Evolutionary conservation across 2,329 filamentous ascomycete genomes (phyloP).

Genomic region (Cladophialophora bantiana): DNA sequence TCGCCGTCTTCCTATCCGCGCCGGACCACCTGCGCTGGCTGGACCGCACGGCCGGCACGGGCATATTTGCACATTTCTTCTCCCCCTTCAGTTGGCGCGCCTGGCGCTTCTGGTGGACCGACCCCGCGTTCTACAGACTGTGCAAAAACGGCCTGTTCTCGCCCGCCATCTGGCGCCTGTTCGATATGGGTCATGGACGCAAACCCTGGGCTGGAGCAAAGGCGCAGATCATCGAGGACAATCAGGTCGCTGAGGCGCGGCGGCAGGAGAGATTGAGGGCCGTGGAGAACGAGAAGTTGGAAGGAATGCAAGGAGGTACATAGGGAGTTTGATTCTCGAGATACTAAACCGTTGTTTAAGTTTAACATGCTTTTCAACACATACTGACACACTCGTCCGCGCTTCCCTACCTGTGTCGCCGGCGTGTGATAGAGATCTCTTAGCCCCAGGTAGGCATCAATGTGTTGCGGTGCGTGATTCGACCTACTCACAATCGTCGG

Average conservation of each 20-base stretch:
- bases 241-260: slow-evolving; percentile 20
- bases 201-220: slow-evolving; percentile 52
- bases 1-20: slow-evolving; percentile 42
- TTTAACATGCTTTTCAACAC: too few species aligned
- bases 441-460: too few species aligned
- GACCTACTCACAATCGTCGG: too few species aligned
- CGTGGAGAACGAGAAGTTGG: background rate
- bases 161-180: slow-evolving; percentile 53
- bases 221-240: slow-evolving; percentile 32
- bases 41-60: slow-evolving; percentile 53
- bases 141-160: slow-evolving; percentile 51
- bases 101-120: slow-evolving; percentile 53
- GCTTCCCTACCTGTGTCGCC: too few species aligned
- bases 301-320: too few species aligned
- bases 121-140: slow-evolving; percentile 49
- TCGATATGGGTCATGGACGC: slow-evolving; percentile 50
- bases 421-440: too few species aligned
- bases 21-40: slow-evolving; percentile 51
- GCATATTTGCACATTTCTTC: slow-evolving; percentile 51
- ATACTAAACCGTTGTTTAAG: too few species aligned
- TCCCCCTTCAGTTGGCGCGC: slow-evolving; percentile 49
- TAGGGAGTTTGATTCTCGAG: too few species aligned
- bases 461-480: too few species aligned
- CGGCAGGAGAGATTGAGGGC: slow-evolving; percentile 17
- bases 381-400: too few species aligned